Evolutionary conservation across 1,284 basidiomycete species (phyloP).

Genomic region (Apiotrichum gracile): DNA sequence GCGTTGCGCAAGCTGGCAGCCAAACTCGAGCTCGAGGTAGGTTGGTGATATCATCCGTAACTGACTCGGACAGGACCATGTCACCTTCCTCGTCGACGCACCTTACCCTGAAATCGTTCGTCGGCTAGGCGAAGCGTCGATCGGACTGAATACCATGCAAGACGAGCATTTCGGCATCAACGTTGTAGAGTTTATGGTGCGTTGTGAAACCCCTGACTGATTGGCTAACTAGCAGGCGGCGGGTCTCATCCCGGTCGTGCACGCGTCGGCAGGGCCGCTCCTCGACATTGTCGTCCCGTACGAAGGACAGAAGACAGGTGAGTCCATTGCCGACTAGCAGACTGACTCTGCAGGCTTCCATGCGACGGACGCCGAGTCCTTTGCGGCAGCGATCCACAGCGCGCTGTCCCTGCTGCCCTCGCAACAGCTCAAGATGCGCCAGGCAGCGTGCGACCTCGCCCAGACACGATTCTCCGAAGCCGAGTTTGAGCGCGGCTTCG

Average conservation of each 20-base stretch:
- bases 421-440: constrained; percentile 60
- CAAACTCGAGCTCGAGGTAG: constrained; percentile 62
- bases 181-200: constrained; percentile 93
- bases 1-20: constrained; percentile 57
- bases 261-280: constrained; percentile 87
- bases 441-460: constrained; percentile 64
- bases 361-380: constrained; percentile 62
- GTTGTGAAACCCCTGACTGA: constrained; percentile 21
- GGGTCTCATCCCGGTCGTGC: constrained; percentile 84
- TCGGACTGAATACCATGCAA: constrained; percentile 94
- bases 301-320: constrained; percentile 63
- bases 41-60: constrained; percentile 4
- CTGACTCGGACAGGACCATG: constrained; percentile 53
- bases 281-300: constrained; percentile 84
- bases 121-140: constrained; percentile 65
- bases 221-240: constrained; percentile 62
- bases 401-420: constrained; percentile 58
- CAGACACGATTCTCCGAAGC: constrained; percentile 66
- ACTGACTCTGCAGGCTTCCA: constrained; percentile 62
- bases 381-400: constrained; percentile 63
- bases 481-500: constrained; percentile 71
- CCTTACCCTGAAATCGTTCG: constrained; percentile 64
- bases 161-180: constrained; percentile 99
- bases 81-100: constrained; percentile 79
- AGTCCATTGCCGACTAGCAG: constrained; percentile 7